Conservation (phyloP, 495 filamentous ascomycete genomes). For the Chaetomium cochliodes region DNA sequence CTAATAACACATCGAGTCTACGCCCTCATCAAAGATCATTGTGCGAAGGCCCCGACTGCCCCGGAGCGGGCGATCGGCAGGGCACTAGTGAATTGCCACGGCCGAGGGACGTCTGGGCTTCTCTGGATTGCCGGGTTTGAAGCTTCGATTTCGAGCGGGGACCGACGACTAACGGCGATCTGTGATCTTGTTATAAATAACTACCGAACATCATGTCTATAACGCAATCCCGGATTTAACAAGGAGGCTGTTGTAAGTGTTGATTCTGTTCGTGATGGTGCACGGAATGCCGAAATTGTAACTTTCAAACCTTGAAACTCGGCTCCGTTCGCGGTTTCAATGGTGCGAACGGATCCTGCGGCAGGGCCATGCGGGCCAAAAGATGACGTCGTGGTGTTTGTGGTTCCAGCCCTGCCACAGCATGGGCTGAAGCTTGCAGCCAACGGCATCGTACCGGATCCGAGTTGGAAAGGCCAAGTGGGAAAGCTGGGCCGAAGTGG, state of each 20-base stretch:
- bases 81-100: background rate
- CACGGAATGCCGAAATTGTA: background rate
- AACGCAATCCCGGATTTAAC: background rate
- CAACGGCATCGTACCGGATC: background rate
- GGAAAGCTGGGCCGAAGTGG: background rate
- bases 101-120: background rate
- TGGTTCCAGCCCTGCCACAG: background rate
- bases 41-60: background rate
- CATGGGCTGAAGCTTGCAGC: background rate
- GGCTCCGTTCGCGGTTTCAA: background rate
- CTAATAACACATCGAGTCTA: background rate
- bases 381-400: slow-evolving; percentile 10
- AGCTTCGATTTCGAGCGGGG: slow-evolving; percentile 16
- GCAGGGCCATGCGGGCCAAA: background rate
- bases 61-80: background rate
- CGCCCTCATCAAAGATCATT: background rate
- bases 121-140: background rate
- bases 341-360: background rate
- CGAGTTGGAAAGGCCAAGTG: background rate
- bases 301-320: background rate
- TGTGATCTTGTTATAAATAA: background rate
- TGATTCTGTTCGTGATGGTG: background rate
- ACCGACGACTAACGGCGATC: background rate
- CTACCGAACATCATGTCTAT: background rate
- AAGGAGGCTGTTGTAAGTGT: background rate